These are phyloP conservation scores for Pythium periplocum DNA, from an alignment of 352 stramenopile species.

Conservation along the genomic window DNA sequence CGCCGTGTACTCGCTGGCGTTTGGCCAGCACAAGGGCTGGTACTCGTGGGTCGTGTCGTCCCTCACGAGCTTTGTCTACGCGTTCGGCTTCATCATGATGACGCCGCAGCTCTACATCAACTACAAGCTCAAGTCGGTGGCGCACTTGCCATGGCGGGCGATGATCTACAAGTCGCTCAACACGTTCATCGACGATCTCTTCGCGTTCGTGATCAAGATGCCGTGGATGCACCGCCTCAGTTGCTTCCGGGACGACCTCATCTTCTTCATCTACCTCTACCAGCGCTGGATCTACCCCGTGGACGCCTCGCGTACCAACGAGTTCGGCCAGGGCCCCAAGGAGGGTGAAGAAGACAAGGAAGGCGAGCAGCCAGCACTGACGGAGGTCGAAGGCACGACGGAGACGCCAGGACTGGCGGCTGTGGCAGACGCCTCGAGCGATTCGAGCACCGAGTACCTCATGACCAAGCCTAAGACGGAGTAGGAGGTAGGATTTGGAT, in stretches of 20 bases:
- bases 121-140: conserved; percentile 97
- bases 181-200: conserved; percentile 98
- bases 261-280: conserved; percentile 99
- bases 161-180: conserved; percentile 99
- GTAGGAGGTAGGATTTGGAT: background rate
- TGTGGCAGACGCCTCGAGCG: background rate
- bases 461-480: too few relatives aligned
- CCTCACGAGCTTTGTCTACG: conserved; percentile 97
- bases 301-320: conserved; percentile 89
- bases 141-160: conserved; percentile 94
- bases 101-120: conserved; percentile 98
- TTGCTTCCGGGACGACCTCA: conserved; percentile 98
- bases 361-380: conserved; percentile 11
- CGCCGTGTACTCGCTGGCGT: conserved; percentile 92
- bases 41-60: conserved; percentile 97
- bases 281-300: conserved; percentile 97
- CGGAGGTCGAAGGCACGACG: conserved; percentile 18
- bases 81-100: conserved; percentile 99
- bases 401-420: background rate
- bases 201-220: conserved; percentile 98
- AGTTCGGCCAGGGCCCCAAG: conserved; percentile 88
- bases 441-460: too few relatives aligned
- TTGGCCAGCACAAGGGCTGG: conserved; percentile 94
- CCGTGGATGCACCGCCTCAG: conserved; percentile 97
- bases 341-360: conserved; percentile 28